phyloP scores from a whole-genome alignment of 352 stramenopile genomes.

The Peronospora farinosa region DNA sequence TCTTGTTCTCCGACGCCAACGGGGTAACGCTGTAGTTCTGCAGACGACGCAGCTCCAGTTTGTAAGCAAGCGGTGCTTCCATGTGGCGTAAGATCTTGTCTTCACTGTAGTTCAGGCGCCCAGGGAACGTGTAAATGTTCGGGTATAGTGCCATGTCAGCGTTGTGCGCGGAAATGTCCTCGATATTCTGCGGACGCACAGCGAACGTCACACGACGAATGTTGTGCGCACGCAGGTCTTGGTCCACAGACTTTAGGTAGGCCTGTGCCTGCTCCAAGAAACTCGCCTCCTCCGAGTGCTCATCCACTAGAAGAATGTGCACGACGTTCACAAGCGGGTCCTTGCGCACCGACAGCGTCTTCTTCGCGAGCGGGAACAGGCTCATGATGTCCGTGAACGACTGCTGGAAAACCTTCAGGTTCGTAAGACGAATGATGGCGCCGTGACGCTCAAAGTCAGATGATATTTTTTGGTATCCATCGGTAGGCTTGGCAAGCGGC shows the following conservation, averaged over 20 bases:
- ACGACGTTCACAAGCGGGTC: conserved; percentile 76
- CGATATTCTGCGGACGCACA: conserved; percentile 51
- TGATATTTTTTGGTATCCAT: conserved; percentile 74
- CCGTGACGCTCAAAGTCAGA: conserved; percentile 64
- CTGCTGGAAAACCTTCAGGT: conserved; percentile 70
- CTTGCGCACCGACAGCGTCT: conserved; percentile 61
- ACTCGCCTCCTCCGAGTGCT: conserved; percentile 48
- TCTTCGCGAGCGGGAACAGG: conserved; percentile 64
- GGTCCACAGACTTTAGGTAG: conserved; percentile 61
- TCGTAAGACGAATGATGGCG: conserved; percentile 85
- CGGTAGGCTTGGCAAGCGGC: conserved; percentile 24
- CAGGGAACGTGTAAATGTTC: conserved; percentile 88
- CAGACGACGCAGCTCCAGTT: conserved; percentile 96
- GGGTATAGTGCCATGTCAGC: conserved; percentile 75
- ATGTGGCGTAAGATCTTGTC: conserved; percentile 98
- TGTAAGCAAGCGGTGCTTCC: conserved; percentile 95
- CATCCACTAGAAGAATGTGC: conserved; percentile 71
- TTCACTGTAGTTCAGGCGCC: conserved; percentile 90
- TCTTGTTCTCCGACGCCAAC: conserved; percentile 91
- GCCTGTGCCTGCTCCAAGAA: conserved; percentile 50
- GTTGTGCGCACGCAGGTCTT: conserved; percentile 58
- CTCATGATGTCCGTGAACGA: conserved; percentile 61
- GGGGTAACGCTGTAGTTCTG: conserved; percentile 96
- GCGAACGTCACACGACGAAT: conserved; percentile 88
- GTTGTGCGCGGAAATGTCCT: conserved; percentile 29